phyloP scores from a whole-genome alignment of 2,329 filamentous ascomycete genomes.

The Diplocarpon mali region DNA sequence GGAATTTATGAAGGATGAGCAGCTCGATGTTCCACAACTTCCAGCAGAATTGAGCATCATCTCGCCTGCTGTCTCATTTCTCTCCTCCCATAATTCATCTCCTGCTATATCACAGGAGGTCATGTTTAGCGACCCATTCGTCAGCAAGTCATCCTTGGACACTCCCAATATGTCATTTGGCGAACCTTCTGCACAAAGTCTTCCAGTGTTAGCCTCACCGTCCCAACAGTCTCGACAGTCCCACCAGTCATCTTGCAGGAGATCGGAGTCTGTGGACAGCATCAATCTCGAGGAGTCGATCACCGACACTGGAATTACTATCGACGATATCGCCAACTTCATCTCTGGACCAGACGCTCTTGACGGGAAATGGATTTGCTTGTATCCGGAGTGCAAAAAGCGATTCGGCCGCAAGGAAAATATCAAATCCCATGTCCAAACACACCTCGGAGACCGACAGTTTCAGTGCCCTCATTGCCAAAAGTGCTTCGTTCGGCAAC shows the following conservation, averaged over 20 bases:
- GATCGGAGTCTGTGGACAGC: slow-evolving; percentile 46
- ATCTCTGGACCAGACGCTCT: slow-evolving; percentile 60
- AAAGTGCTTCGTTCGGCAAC: slow-evolving; percentile 93
- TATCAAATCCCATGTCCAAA: slow-evolving; percentile 97
- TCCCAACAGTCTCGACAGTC: slow-evolving; percentile 10
- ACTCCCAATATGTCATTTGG: slow-evolving; percentile 13
- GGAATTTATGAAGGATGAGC: slow-evolving; percentile 31
- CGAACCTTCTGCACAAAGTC: slow-evolving; percentile 11
- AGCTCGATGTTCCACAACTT: slow-evolving; percentile 18
- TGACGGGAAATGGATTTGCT: slow-evolving; percentile 72
- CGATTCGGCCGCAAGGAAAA: slow-evolving; percentile 96
- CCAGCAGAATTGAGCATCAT: slow-evolving; percentile 25
- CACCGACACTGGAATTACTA: slow-evolving; percentile 72
- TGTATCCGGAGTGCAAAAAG: slow-evolving; percentile 72
- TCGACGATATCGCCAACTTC: slow-evolving; percentile 70
- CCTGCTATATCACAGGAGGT: slow-evolving; percentile 39
- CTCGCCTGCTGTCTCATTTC: slow-evolving; percentile 31
- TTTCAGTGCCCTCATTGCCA: slow-evolving; percentile 88
- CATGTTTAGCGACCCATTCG: slow-evolving; percentile 34
- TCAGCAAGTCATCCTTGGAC: slow-evolving; percentile 34
- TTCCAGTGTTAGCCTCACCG: slow-evolving; percentile 10
- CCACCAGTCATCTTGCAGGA: slow-evolving; percentile 33
- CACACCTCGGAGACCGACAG: slow-evolving; percentile 90
- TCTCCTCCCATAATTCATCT: slow-evolving; percentile 36
- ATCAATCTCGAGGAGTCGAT: slow-evolving; percentile 56